Evolutionary conservation across 371 early-diverging fungal genomes (phyloP), one percentile per base, ranked within the genome.

Genomic region (Massospora cicadina): DNA sequence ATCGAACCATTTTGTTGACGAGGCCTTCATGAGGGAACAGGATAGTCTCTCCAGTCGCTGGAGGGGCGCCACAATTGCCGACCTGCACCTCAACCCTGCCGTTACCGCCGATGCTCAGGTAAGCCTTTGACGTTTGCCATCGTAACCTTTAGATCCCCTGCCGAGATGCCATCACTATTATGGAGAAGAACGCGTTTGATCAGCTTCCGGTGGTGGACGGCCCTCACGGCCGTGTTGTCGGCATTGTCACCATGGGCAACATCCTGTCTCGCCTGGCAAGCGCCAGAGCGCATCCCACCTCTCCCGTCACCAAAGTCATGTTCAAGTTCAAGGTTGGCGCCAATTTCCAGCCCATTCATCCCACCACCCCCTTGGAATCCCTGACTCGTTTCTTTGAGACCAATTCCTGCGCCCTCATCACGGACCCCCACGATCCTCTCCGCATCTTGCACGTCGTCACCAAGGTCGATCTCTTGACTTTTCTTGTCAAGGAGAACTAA

Each of bases 111-210:
- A 76, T 56, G 65, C 75, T 73, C 53, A 67, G 27, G 21, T 65
- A 23, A 27, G n/a, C 13, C 17, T 13, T 2, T 2, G 13, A 33
- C 33, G 7, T 2, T 26, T 31, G 60, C 12, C 26, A 61, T 31
- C 67, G 68, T 25, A 66, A 68, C 43, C 43, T 43, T 66, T 68
- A 76, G 68, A 86, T 88, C 2, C 73, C 86, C 23, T 82, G 84
- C 70, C 76, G 77, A 32, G 88, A 92, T 60, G 95, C 95, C 23
- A 83, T 91, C 58, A 76, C 77, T 59, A 75, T 91, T 66, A 91
- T 95, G 93, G 81, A 92, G 72, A 70, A 77, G 53, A 84, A 88
- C 63, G 90, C 84, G 12, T 95, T 95, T 69, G 95, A 95, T 76
- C 98, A 97, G 75, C 77, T 95, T 28, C 96, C 96, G 2, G 95